phyloP scores from a whole-genome alignment of 2,329 filamentous ascomycete genomes.

The Cadophora sp. region DNA sequence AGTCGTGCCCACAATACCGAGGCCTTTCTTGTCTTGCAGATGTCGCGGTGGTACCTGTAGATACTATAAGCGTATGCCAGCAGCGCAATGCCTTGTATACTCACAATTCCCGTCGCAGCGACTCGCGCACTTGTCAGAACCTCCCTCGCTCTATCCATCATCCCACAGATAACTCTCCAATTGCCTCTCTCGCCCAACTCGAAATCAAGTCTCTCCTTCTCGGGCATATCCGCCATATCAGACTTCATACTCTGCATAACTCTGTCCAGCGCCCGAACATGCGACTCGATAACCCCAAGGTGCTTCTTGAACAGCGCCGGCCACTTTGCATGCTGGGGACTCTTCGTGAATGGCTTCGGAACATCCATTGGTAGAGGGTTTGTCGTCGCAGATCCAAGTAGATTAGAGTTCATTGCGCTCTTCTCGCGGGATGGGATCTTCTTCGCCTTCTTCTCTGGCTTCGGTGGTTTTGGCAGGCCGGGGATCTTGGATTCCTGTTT shows the following conservation, averaged over 20 bases:
- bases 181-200: constrained; percentile 38
- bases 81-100: constrained; percentile 13
- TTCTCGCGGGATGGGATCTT: constrained; percentile 21
- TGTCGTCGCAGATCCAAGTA: constrained; percentile 3
- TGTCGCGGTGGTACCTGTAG: constrained; percentile 29
- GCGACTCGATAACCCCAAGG: constrained; percentile 39
- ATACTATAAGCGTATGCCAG: constrained; percentile 9
- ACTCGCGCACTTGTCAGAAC: constrained; percentile 29
- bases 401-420: constrained; percentile 10
- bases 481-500: constrained; percentile 20
- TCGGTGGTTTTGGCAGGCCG: constrained; percentile 14
- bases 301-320: constrained; percentile 41
- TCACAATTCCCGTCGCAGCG: constrained; percentile 37
- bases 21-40: constrained; percentile 35
- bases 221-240: constrained; percentile 31
- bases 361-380: constrained; percentile 24
- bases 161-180: constrained; percentile 38
- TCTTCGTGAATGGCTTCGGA: constrained; percentile 31
- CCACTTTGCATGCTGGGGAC: constrained; percentile 47
- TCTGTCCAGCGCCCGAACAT: constrained; percentile 36
- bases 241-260: constrained; percentile 34
- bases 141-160: constrained; percentile 38
- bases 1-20: constrained; percentile 34
- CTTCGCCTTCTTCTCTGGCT: constrained; percentile 27
- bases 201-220: constrained; percentile 37